These are phyloP conservation scores for Quercus engelmannii DNA, from an alignment of 306 rosid genomes.

Conservation along the genomic window DNA sequence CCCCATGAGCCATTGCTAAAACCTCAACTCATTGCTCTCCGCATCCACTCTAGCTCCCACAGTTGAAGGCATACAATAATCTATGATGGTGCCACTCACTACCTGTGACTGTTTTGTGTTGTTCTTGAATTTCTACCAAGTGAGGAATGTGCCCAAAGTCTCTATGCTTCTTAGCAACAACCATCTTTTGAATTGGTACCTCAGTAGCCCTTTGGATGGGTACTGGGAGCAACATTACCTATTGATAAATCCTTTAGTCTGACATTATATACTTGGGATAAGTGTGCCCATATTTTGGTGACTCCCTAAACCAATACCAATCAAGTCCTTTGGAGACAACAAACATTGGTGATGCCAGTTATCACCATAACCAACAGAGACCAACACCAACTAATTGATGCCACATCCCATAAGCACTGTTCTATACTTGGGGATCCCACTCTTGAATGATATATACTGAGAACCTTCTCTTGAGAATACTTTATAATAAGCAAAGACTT, in stretches of 20 bases:
- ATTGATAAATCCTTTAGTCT: neutral
- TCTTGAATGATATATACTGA: neutral
- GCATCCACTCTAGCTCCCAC: too few species aligned
- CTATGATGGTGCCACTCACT: too few species aligned
- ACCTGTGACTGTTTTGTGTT: too few species aligned
- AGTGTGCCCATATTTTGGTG: neutral
- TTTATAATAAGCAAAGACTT: neutral
- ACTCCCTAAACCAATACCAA: neutral
- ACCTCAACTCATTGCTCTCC: too few species aligned
- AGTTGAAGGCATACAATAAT: too few species aligned
- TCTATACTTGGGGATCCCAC: neutral
- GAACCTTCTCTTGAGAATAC: neutral
- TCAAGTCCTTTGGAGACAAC: neutral
- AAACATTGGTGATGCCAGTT: neutral
- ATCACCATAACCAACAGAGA: neutral
- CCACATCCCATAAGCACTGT: neutral
- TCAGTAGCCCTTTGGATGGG: too few species aligned
- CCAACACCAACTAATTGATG: neutral
- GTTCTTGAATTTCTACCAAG: too few species aligned
- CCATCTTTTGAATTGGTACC: too few species aligned
- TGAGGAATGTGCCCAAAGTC: neutral
- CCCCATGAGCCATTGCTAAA: too few species aligned
- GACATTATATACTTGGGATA: neutral
- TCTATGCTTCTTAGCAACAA: neutral
- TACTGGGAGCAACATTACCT: too few species aligned